These are phyloP conservation scores for Aureoboletus auriporus DNA, from an alignment of 768 basidiomycete species.

Conservation along the genomic window DNA sequence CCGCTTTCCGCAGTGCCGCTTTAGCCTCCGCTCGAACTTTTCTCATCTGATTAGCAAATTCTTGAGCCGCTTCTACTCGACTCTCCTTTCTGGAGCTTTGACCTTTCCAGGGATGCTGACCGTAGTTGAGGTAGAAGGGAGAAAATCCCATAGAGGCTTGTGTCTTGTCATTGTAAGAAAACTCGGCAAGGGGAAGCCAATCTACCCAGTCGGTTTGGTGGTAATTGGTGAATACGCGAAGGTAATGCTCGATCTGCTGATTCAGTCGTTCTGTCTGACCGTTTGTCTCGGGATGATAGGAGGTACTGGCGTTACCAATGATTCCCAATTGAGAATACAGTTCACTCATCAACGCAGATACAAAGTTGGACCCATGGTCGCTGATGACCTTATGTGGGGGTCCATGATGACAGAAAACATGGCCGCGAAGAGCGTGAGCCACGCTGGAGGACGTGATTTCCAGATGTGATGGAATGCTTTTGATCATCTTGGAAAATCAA, in stretches of 20 bases:
- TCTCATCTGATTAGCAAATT: not conserved
- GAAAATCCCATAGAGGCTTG: slow-evolving; percentile 26
- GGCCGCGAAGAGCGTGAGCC: slow-evolving; percentile 15
- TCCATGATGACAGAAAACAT: slow-evolving; percentile 27
- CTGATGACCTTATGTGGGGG: slow-evolving; percentile 23
- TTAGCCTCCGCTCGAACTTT: not conserved
- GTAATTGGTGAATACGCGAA: slow-evolving; percentile 31
- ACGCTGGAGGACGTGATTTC: slow-evolving; percentile 16
- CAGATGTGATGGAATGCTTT: slow-evolving; percentile 13
- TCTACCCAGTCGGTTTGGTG: slow-evolving; percentile 33
- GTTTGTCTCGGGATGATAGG: slow-evolving; percentile 30
- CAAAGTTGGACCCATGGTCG: slow-evolving; percentile 30
- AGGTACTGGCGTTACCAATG: slow-evolving; percentile 32
- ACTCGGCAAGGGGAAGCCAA: slow-evolving; percentile 30
- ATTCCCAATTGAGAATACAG: slow-evolving; percentile 31
- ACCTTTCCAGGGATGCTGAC: slow-evolving; percentile 15
- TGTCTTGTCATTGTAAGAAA: slow-evolving; percentile 31
- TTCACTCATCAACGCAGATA: slow-evolving; percentile 29
- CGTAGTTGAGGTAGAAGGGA: slow-evolving; percentile 15
- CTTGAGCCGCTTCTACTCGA: slow-evolving; percentile 9
- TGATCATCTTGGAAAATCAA: slow-evolving; percentile 10
- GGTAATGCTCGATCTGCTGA: slow-evolving; percentile 37
- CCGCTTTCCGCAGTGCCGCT: slow-evolving; percentile 13
- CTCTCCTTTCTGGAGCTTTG: not conserved
- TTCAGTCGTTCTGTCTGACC: slow-evolving; percentile 36